Evolutionary conservation across 2,329 filamentous ascomycete genomes (phyloP).

Genomic region (Fusarium sp.): DNA sequence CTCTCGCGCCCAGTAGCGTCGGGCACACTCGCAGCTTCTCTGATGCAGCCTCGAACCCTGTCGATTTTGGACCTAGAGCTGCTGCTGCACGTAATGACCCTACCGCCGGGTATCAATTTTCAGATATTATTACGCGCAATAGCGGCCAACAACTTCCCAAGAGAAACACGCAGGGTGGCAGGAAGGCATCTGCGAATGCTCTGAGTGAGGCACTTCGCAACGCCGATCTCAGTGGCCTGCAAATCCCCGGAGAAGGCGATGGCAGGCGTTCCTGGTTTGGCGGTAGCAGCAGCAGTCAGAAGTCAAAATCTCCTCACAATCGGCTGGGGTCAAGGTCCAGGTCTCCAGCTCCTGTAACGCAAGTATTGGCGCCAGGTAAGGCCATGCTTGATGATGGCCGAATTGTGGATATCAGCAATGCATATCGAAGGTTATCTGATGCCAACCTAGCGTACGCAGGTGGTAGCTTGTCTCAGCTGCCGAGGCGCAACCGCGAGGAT

Average conservation of each 20-base stretch:
- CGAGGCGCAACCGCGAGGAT: conserved; percentile 63
- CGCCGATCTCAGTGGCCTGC: conserved; percentile 60
- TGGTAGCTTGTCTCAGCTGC: conserved; percentile 70
- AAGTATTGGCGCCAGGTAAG: conserved; percentile 46
- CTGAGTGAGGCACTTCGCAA: conserved; percentile 66
- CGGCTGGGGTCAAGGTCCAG: conserved; percentile 56
- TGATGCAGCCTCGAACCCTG: conserved; percentile 61
- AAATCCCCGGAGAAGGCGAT: conserved; percentile 59
- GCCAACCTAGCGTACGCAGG: conserved; percentile 73
- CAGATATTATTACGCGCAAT: conserved; percentile 65
- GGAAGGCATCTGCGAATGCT: conserved; percentile 48
- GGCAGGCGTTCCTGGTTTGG: conserved; percentile 54
- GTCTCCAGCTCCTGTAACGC: conserved; percentile 44
- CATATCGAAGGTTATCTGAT: conserved; percentile 78
- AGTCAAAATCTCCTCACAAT: conserved; percentile 65
- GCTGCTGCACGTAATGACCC: conserved; percentile 51
- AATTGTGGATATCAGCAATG: conserved; percentile 73
- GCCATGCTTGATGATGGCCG: conserved; percentile 69
- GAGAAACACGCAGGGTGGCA: conserved; percentile 59
- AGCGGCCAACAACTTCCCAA: conserved; percentile 62
- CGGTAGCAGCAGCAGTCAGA: conserved; percentile 51
- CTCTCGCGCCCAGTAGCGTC: conserved; percentile 34
- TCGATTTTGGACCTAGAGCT: conserved; percentile 55
- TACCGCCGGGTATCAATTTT: conserved; percentile 69
- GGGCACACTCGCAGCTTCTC: conserved; percentile 62